Evolutionary conservation across 208 protist species (phyloP).

Genomic region (Crithidia brevicula): DNA sequence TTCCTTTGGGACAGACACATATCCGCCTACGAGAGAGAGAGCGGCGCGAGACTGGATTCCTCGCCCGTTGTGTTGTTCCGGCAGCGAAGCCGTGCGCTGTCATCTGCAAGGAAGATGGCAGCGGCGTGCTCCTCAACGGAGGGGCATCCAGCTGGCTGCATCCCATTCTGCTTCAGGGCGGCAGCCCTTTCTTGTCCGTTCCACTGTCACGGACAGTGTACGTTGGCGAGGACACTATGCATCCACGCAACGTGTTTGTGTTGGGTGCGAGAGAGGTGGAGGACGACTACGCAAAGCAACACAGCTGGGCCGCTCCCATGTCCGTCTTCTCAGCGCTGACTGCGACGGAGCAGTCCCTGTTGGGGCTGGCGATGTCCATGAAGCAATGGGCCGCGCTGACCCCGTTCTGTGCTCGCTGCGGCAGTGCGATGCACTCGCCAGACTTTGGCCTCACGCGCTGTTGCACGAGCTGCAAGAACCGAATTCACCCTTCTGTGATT

Average conservation of each 20-base stretch:
- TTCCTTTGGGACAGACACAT: slow-evolving; percentile 5
- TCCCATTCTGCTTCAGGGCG: slow-evolving; percentile 10
- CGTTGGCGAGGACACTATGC: slow-evolving; percentile 34
- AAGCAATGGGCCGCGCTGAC: slow-evolving; percentile 35
- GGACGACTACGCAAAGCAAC: slow-evolving; percentile 1
- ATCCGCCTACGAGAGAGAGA: slow-evolving; percentile 32
- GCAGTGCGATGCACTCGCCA: slow-evolving; percentile 18
- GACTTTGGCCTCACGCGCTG: slow-evolving; percentile 28
- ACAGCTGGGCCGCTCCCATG: slow-evolving; percentile 19
- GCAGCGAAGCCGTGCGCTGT: slow-evolving; percentile 27
- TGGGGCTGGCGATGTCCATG: slow-evolving; percentile 44
- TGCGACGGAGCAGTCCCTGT: slow-evolving; percentile 26
- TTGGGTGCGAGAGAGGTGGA: slow-evolving; percentile 18
- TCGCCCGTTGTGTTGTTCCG: slow-evolving; percentile 23
- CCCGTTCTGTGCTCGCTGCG: slow-evolving; percentile 44
- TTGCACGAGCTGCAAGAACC: slow-evolving; percentile 37
- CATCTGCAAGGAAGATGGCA: slow-evolving; percentile 36
- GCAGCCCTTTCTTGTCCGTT: slow-evolving; percentile 11
- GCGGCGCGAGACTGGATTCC: slow-evolving; percentile 23
- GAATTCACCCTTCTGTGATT: slow-evolving; percentile 33
- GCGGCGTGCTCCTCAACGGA: slow-evolving; percentile 20
- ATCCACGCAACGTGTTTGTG: slow-evolving; percentile 39
- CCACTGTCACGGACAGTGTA: slow-evolving; percentile 23
- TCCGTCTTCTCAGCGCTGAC: slow-evolving; percentile 14
- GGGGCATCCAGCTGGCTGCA: slow-evolving; percentile 32